Evolutionary conservation across 1,139 yeast species (phyloP), one percentile per base, ranked within the genome.

Genomic region (Nadsonia starkeyi-henricii): DNA sequence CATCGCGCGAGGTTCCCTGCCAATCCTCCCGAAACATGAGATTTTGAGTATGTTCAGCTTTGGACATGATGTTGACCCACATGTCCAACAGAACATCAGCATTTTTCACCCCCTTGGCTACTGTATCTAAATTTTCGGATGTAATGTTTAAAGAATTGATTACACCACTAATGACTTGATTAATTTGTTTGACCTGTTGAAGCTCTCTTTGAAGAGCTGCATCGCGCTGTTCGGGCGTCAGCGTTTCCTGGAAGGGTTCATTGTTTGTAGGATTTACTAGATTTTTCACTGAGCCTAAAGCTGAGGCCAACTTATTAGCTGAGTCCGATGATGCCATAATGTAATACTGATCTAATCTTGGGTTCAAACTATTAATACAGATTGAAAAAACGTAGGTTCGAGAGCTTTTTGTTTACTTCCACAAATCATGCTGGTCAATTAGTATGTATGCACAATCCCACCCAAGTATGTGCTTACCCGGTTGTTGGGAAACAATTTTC

Each of bases 11-110:
- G 2, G 56, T 50, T 2, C 69, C 69, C 15, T 58, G 62, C 69
- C 69, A 65, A 19, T 53, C 52, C 5, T 53, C 51, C 44, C 61
- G 56, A 18, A 55, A 52, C 42, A 65, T 49, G 23, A 65, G 54
- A 19, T 57, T 53, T 39, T 64, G 63, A 7, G 65, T 64, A 45
- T 63, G 67, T 45, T 62, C 65, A 1, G 69, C 58, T 45, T 65
- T 67, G 2, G 68, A 63, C 30, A 65, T 53, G 42, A 65, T 61
- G 42, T 58, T 53, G 20, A 62, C 58, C 67, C 68, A 65, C 47
- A 55, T 52, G 46, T 62, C 61, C n/a, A 65, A 56, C 42, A 64
- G 52, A 37, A 52, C 53, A 49, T 65, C 61, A n/a, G 67, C 61
- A 46, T 62, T 62, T 41, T 51, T 51, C 2, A 64, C 55, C 23